Evolutionary conservation across 345 rosid species (phyloP).

Genomic region (Orychophragmus violaceus): DNA sequence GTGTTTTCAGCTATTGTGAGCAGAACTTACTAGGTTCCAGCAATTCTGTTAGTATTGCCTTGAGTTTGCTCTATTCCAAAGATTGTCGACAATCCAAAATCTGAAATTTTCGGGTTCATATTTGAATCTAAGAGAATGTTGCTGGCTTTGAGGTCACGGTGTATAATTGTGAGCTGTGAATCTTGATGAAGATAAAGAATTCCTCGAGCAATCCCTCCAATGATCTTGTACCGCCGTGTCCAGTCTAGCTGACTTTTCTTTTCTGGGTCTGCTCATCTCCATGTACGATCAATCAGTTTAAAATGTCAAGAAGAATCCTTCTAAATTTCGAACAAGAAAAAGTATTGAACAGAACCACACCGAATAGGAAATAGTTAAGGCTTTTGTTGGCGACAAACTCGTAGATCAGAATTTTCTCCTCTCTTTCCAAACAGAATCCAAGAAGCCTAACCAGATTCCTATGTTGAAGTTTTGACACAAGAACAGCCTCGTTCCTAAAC

Average conservation of each 20-base stretch:
- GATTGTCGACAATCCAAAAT: conserved; percentile 26
- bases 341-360: not conserved
- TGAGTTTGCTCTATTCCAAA: conserved; percentile 18
- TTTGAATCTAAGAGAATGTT: conserved; percentile 12
- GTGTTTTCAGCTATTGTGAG: not conserved
- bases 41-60: conserved; percentile 20
- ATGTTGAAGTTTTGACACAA: not conserved
- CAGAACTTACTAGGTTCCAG: conserved; percentile 29
- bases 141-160: not conserved
- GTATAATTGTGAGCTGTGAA: conserved; percentile 28
- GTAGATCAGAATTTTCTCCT: not conserved
- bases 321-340: not conserved
- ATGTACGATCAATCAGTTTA: not conserved
- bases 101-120: conserved; percentile 27
- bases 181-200: conserved; percentile 33
- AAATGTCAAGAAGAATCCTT: not conserved
- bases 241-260: not conserved
- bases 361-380: not conserved
- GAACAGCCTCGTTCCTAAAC: not conserved
- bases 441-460: not conserved
- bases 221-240: not conserved
- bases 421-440: not conserved
- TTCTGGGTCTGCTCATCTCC: not conserved
- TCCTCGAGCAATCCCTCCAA: conserved; percentile 2
- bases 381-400: not conserved